Percentiles rank a stretch among this genome's conserved stretches.
These are phyloP conservation scores for Gossypium herbaceum DNA, from an alignment of 345 rosid genomes.

Conservation along the genomic window DNA sequence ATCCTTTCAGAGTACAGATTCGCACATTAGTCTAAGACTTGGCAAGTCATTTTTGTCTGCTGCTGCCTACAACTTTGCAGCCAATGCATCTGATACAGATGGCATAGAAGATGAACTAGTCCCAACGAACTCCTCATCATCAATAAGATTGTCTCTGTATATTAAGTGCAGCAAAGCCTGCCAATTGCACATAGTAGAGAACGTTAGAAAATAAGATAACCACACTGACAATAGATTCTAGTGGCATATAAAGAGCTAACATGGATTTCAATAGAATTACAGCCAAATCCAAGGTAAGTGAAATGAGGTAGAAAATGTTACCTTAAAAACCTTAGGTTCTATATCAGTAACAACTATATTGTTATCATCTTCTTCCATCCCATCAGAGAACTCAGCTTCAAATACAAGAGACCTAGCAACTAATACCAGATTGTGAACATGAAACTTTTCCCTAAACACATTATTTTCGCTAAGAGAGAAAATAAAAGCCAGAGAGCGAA, in stretches of 20 bases:
- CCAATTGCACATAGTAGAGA: background rate
- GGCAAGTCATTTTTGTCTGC: constrained; percentile 82
- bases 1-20: constrained; percentile 80
- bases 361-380: constrained; percentile 48
- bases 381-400: constrained; percentile 59
- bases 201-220: background rate
- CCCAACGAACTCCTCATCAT: constrained; percentile 38
- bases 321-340: constrained; percentile 91
- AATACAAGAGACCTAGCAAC: constrained; percentile 84
- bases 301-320: constrained; percentile 18
- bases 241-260: background rate
- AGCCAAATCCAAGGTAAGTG: constrained; percentile 4
- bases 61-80: constrained; percentile 74
- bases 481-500: no score
- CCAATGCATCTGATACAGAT: constrained; percentile 26
- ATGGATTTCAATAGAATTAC: background rate
- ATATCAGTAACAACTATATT: constrained; percentile 60
- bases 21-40: constrained; percentile 77
- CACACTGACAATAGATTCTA: background rate
- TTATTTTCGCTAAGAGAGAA: no score
- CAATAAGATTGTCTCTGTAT: background rate
- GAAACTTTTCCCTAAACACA: constrained; percentile 52
- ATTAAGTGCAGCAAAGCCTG: background rate
- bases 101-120: background rate
- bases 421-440: constrained; percentile 77